These are phyloP conservation scores for Annulohypoxylon moriforme DNA, from an alignment of 495 filamentous ascomycete species.

Conservation along the genomic window DNA sequence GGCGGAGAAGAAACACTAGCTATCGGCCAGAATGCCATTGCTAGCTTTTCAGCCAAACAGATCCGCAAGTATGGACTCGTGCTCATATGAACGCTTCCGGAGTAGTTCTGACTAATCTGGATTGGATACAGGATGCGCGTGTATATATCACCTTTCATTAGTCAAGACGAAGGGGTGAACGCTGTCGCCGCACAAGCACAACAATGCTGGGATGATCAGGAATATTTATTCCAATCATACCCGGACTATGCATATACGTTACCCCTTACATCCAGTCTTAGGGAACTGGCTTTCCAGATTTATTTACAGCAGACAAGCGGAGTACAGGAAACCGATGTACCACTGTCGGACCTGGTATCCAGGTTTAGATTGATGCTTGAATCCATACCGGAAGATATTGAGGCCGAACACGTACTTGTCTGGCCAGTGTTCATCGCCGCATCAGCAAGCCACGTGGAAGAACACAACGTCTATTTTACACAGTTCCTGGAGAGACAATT, in stretches of 20 bases:
- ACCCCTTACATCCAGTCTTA: background rate
- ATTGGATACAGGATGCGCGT: background rate
- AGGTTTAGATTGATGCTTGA: slow-evolving; percentile 9
- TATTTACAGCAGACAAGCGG: background rate
- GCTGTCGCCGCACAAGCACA: background rate
- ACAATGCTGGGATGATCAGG: slow-evolving; percentile 12
- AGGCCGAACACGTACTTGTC: slow-evolving; percentile 1
- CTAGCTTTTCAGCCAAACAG: slow-evolving; percentile 3
- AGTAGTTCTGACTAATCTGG: background rate
- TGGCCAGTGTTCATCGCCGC: slow-evolving; percentile 14
- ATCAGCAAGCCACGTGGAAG: slow-evolving; percentile 3
- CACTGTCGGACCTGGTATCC: background rate
- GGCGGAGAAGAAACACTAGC: background rate
- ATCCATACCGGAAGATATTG: background rate
- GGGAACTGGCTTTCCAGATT: slow-evolving; percentile 3
- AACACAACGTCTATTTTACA: background rate
- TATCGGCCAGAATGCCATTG: background rate
- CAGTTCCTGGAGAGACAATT: slow-evolving; percentile 8
- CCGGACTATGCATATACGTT: background rate
- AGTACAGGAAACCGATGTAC: background rate
- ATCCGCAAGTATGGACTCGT: slow-evolving; percentile 9
- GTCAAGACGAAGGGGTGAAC: background rate
- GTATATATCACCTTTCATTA: slow-evolving; percentile 3
- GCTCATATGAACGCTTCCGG: background rate
- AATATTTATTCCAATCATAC: background rate